Evolutionary conservation across 2,329 filamentous ascomycete species (phyloP).

Genomic region (Coniochaeta prunicola): DNA sequence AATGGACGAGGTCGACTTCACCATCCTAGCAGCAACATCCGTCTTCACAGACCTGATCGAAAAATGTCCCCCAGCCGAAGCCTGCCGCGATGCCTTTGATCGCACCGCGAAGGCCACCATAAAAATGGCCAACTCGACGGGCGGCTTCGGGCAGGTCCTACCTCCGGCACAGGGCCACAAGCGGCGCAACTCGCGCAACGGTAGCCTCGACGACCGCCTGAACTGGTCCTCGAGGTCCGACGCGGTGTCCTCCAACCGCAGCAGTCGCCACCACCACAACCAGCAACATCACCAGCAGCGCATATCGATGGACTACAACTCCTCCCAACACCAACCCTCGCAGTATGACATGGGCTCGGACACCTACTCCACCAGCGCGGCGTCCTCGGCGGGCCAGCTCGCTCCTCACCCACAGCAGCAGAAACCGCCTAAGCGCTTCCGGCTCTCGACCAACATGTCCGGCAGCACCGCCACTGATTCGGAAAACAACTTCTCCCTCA

Average conservation of each 20-base stretch:
- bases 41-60: conserved; percentile 87
- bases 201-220: conserved; percentile 13
- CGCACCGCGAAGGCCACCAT: conserved; percentile 93
- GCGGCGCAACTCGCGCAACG: conserved; percentile 2
- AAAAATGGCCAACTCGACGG: conserved; percentile 86
- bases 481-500: conserved; percentile 27
- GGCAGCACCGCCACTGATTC: conserved; percentile 18
- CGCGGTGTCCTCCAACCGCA: conserved; percentile 14
- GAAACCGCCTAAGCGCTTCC: not conserved
- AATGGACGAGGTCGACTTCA: conserved; percentile 97
- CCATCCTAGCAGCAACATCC: conserved; percentile 85
- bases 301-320: conserved; percentile 11
- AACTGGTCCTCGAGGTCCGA: conserved; percentile 24
- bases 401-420: conserved; percentile 6
- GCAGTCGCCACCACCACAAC: conserved; percentile 6
- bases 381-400: conserved; percentile 33
- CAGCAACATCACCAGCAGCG: conserved; percentile 5
- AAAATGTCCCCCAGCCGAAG: conserved; percentile 91
- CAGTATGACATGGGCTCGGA: conserved; percentile 22
- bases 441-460: conserved; percentile 9
- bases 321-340: not conserved
- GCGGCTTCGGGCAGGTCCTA: conserved; percentile 58
- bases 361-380: conserved; percentile 28
- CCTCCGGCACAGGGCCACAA: not conserved
- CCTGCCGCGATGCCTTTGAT: conserved; percentile 89